These are phyloP conservation scores for Pseudogymnoascus sp. DNA, from an alignment of 2,329 filamentous ascomycete species.

Conservation along the genomic window DNA sequence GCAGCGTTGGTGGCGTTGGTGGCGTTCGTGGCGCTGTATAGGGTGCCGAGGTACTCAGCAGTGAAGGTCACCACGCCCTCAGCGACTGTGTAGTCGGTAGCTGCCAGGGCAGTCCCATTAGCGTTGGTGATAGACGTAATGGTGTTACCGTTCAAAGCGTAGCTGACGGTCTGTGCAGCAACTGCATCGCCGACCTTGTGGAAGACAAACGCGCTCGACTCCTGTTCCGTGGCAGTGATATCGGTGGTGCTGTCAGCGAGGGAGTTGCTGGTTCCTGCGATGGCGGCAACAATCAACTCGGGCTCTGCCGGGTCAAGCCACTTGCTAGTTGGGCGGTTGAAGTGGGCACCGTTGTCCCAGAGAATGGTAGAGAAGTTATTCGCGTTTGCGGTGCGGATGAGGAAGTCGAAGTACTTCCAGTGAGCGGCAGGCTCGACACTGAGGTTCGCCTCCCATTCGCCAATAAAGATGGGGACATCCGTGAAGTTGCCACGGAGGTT, in stretches of 20 bases:
- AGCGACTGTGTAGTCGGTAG: slow-evolving; percentile 42
- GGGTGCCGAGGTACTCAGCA: slow-evolving; percentile 38
- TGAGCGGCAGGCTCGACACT: slow-evolving; percentile 48
- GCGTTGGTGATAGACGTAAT: slow-evolving; percentile 36
- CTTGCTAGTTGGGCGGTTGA: slow-evolving; percentile 40
- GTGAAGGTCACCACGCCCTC: slow-evolving; percentile 41
- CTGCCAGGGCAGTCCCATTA: slow-evolving; percentile 31
- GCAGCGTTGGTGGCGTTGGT: slow-evolving; percentile 32
- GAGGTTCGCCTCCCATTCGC: slow-evolving; percentile 47
- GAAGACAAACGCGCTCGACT: slow-evolving; percentile 48
- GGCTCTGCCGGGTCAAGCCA: slow-evolving; percentile 46
- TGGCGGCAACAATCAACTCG: slow-evolving; percentile 40
- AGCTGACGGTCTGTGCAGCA: slow-evolving; percentile 38
- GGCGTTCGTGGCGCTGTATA: slow-evolving; percentile 35
- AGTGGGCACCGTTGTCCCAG: slow-evolving; percentile 56
- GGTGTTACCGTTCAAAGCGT: slow-evolving; percentile 48
- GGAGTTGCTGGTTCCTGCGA: slow-evolving; percentile 39
- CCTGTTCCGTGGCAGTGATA: slow-evolving; percentile 36
- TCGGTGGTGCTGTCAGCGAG: slow-evolving; percentile 48
- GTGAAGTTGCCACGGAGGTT: slow-evolving; percentile 48
- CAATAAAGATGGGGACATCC: slow-evolving; percentile 47
- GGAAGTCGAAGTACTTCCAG: slow-evolving; percentile 51
- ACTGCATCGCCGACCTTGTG: slow-evolving; percentile 42
- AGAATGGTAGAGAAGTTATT: slow-evolving; percentile 45
- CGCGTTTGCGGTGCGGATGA: slow-evolving; percentile 41